Evolutionary conservation across 1,284 basidiomycete genomes (phyloP), one percentile per base, ranked within the genome.

Genomic region (Microbotryomycetes sp.): DNA sequence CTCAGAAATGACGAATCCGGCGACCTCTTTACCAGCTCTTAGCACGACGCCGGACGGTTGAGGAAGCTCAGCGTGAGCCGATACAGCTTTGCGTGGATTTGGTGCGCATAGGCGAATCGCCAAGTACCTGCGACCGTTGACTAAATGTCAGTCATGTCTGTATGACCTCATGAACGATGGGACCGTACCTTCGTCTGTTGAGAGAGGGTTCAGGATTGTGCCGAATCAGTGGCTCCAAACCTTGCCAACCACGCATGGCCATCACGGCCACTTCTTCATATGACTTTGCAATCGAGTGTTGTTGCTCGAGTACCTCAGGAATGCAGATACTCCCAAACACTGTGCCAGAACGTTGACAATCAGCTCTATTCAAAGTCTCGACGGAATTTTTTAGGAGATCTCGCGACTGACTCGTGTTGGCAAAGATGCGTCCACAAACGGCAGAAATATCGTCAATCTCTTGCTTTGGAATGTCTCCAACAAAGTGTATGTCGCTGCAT

Each of bases 301-400:
- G 50, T 19, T 52, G 45, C 48, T 68, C 66, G 19, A 68, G n/a
- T 6, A 68, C 57, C 50, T 68, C 66, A 6, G 66, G 66, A 26
- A 64, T 66, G 42, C 59, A 60, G 2, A 66, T 56, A 0, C 56
- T 60, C 59, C 53, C 4, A 6, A 22, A 9, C 12, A 0, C 28
- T 6, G n/a, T n/a, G 36, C 36, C 36, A 42, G 36, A n/a, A n/a
- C n/a, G n/a, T n/a, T n/a, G n/a, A n/a, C n/a, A n/a, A n/a, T n/a
- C n/a, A n/a, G n/a, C n/a, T n/a, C n/a, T n/a, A n/a, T n/a, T n/a
- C n/a, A n/a, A n/a, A n/a, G n/a, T n/a, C n/a, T n/a, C n/a, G 22
- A 48, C 57, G n/a, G 2, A 65, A n/a, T n/a, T n/a, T n/a, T n/a
- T n/a, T n/a, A n/a, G n/a, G n/a, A n/a, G n/a, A n/a, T n/a, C n/a